These are phyloP conservation scores for Arthrobotrys conoides DNA, from an alignment of 2,329 filamentous ascomycete genomes.

Conservation along the genomic window DNA sequence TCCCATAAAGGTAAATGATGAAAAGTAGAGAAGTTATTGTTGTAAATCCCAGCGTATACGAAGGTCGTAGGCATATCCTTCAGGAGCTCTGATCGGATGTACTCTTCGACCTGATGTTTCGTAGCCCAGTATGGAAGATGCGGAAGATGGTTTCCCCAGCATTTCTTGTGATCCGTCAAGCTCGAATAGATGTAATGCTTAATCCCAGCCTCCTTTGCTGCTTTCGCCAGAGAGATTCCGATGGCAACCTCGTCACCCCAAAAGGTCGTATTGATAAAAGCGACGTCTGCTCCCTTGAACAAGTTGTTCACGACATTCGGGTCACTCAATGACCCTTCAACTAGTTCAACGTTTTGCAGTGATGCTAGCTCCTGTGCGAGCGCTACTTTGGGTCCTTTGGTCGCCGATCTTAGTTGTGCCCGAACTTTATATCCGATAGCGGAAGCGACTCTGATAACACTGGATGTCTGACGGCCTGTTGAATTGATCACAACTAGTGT, in stretches of 20 bases:
- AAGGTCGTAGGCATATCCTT: slow-evolving; percentile 79
- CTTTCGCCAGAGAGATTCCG: slow-evolving; percentile 88
- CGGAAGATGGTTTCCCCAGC: slow-evolving; percentile 79
- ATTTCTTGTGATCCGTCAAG: slow-evolving; percentile 93
- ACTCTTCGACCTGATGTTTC: slow-evolving; percentile 93
- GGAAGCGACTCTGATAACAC: slow-evolving; percentile 91
- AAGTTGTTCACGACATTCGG: slow-evolving; percentile 80
- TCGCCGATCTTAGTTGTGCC: slow-evolving; percentile 79
- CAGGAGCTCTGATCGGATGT: slow-evolving; percentile 84
- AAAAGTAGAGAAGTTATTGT: slow-evolving; percentile 99
- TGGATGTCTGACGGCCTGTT: slow-evolving; percentile 94
- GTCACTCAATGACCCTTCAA: slow-evolving; percentile 79
- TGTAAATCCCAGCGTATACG: slow-evolving; percentile 97
- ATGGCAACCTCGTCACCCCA: slow-evolving; percentile 89
- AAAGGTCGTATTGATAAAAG: slow-evolving; percentile 93
- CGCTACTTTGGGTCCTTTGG: slow-evolving; percentile 74
- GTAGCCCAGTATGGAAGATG: slow-evolving; percentile 90
- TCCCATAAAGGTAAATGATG: slow-evolving; percentile 77
- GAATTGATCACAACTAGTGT: slow-evolving; percentile 96
- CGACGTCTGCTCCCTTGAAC: slow-evolving; percentile 86
- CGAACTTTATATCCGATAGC: slow-evolving; percentile 94
- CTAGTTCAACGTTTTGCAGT: slow-evolving; percentile 80
- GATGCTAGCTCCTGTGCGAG: slow-evolving; percentile 87
- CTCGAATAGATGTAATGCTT: slow-evolving; percentile 96
- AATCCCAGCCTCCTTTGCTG: slow-evolving; percentile 85